Conservation (phyloP, 2,329 filamentous ascomycete species). For the Sodiomyces alkalinus region DNA sequence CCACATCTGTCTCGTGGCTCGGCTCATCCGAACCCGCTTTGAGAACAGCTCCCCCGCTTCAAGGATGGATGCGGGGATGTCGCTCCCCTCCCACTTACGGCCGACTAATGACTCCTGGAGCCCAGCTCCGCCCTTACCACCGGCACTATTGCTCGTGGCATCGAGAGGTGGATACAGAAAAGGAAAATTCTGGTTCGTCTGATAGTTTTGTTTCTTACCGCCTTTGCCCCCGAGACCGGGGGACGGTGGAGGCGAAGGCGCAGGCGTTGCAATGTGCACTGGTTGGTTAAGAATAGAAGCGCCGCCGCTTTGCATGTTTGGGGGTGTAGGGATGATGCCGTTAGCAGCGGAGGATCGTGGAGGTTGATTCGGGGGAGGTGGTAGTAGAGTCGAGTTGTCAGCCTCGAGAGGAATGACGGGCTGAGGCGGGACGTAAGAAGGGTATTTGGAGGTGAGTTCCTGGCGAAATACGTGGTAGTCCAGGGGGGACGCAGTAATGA, state of each 20-base stretch:
- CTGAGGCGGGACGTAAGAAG: conserved; percentile 81
- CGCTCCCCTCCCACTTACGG: conserved; percentile 81
- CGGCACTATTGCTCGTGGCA: conserved; percentile 73
- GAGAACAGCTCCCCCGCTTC: conserved; percentile 91
- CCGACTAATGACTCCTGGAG: conserved; percentile 69
- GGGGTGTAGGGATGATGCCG: conserved; percentile 43
- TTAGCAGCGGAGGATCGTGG: conserved; percentile 43
- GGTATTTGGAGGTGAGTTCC: conserved; percentile 95
- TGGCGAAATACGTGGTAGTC: conserved; percentile 95
- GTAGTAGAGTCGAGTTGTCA: conserved; percentile 81
- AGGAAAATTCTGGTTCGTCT: conserved; percentile 97
- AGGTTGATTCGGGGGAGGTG: conserved; percentile 64
- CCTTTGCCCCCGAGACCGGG: conserved; percentile 77
- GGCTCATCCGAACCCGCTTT: conserved; percentile 75
- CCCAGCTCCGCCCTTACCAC: conserved; percentile 73
- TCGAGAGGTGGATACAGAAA: conserved; percentile 94
- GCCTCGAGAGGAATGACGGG: conserved; percentile 73
- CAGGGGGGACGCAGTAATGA: conserved; percentile 82
- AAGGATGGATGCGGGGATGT: conserved; percentile 85
- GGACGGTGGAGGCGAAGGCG: conserved; percentile 87
- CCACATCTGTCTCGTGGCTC: conserved; percentile 87
- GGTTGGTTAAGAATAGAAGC: conserved; percentile 86
- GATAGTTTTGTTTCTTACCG: conserved; percentile 97
- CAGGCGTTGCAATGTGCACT: conserved; percentile 96
- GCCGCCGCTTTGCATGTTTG: conserved; percentile 39